A percentile compares a stretch with the other conserved stretches of the same genome.
phyloP scores from a whole-genome alignment of 805 yeast genomes.

The Isabelozyma heimii region DNA sequence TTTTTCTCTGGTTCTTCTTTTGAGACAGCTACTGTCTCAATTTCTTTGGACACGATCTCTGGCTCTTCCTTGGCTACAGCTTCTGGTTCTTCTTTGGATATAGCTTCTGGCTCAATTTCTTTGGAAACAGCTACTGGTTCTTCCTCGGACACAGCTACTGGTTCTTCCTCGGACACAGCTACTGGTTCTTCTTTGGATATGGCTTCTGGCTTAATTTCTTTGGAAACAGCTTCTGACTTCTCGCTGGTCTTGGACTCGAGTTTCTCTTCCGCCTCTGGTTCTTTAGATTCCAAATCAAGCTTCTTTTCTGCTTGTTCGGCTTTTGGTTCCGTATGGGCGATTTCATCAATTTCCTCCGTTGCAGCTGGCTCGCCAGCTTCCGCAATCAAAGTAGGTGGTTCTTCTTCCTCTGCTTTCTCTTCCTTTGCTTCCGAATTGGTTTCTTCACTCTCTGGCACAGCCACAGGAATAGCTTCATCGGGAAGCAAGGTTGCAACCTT shows the following conservation, averaged over 20 bases:
- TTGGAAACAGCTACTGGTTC: constrained; percentile 6
- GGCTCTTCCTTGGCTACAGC: no score
- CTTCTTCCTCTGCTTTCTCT: not conserved
- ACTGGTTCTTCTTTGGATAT: constrained; percentile 3
- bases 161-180: no score
- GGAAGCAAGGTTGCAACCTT: not conserved
- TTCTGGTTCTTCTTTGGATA: constrained; percentile 2
- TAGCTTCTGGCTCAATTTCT: constrained; percentile 1
- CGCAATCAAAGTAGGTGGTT: not conserved
- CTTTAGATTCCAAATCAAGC: constrained; percentile 3
- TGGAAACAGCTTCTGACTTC: constrained; percentile 4
- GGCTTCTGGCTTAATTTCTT: constrained; percentile 2
- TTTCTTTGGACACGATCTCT: no score
- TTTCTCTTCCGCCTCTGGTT: constrained; percentile 2
- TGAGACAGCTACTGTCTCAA: constrained; percentile 3
- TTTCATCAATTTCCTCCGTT: constrained; percentile 2
- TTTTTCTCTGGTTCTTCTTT: not conserved
- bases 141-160: no score
- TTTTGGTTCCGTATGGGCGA: constrained; percentile 6
- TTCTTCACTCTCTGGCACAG: not conserved
- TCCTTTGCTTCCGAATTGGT: not conserved
- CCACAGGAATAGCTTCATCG: constrained; percentile 1
- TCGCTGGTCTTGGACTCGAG: constrained; percentile 2
- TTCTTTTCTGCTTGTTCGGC: constrained; percentile 6
- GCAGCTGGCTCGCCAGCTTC: not conserved